Evolutionary conservation across 192 early-diverging fungal genomes (phyloP).

Genomic region (Borealophlyctis nickersoniae): DNA sequence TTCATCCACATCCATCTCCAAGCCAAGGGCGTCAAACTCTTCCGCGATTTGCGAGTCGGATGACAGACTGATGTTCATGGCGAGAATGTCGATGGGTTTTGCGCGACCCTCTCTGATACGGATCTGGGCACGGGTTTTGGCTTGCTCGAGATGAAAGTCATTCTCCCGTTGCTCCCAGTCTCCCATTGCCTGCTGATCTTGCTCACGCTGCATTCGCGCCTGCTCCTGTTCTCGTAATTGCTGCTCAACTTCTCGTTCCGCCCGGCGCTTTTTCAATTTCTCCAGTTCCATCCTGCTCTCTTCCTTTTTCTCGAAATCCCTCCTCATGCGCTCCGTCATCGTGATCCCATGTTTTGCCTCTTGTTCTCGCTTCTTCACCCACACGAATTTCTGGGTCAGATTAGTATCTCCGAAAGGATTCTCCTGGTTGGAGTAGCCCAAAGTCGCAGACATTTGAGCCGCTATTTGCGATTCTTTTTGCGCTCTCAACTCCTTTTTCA

Average conservation of each 20-base stretch:
- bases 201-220: conserved; percentile 70
- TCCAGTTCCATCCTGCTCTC: conserved; percentile 67
- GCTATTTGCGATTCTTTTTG: conserved; percentile 48
- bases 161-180: conserved; percentile 95
- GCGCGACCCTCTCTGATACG: conserved; percentile 82
- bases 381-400: conserved; percentile 83
- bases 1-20: conserved; percentile 86
- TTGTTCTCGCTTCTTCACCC: conserved; percentile 88
- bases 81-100: conserved; percentile 89
- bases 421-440: conserved; percentile 68
- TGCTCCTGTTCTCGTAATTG: conserved; percentile 77
- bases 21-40: conserved; percentile 67
- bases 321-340: conserved; percentile 47
- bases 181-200: conserved; percentile 84
- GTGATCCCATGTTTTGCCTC: conserved; percentile 70
- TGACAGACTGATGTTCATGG: conserved; percentile 82
- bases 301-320: conserved; percentile 58
- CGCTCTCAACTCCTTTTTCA: conserved; percentile 42
- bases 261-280: conserved; percentile 74
- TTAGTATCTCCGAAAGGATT: conserved; percentile 82
- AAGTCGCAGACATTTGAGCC: conserved; percentile 42
- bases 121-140: conserved; percentile 87
- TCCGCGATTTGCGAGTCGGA: conserved; percentile 63
- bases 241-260: conserved; percentile 78
- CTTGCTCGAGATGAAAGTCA: conserved; percentile 89